Conservation (phyloP, 1,284 basidiomycete genomes). For the Blastosporella zonata region DNA sequence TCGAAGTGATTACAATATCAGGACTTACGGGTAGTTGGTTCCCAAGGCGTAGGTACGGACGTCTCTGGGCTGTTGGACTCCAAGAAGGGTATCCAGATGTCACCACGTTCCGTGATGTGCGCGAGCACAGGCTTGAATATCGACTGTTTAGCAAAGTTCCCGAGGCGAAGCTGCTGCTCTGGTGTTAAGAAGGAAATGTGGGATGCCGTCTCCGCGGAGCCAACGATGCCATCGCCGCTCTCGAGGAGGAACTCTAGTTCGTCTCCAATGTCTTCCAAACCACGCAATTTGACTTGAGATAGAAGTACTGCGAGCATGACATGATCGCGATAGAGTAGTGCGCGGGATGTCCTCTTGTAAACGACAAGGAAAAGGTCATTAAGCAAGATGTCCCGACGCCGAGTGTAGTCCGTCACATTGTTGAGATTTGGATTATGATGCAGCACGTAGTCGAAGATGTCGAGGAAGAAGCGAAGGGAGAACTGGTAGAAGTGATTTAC, state of each 20-base stretch:
- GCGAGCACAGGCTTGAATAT: constrained; percentile 78
- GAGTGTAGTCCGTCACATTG: constrained; percentile 71
- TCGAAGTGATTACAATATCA: background rate
- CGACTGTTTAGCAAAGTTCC: constrained; percentile 63
- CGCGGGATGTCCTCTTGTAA: constrained; percentile 88
- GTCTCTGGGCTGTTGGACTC: constrained; percentile 70
- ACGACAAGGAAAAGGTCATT: constrained; percentile 91
- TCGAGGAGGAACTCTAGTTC: constrained; percentile 92
- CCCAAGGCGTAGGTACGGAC: constrained; percentile 76
- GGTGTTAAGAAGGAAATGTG: constrained; percentile 47
- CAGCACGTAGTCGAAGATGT: constrained; percentile 95
- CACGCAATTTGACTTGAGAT: constrained; percentile 86
- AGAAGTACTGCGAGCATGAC: constrained; percentile 89
- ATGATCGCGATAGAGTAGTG: constrained; percentile 89
- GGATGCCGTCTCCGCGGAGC: constrained; percentile 36
- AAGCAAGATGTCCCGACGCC: constrained; percentile 81
- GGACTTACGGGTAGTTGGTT: constrained; percentile 64
- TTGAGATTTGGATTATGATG: constrained; percentile 89
- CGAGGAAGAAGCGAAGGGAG: constrained; percentile 96
- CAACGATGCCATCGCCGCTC: constrained; percentile 68
- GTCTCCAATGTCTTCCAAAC: constrained; percentile 73
- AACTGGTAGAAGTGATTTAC: constrained; percentile 99
- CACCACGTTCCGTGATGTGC: constrained; percentile 63
- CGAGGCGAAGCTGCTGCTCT: constrained; percentile 71
- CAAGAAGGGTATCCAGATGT: constrained; percentile 79